Conservation (phyloP, 345 rosid species). For the Arabis alpina region DNA sequence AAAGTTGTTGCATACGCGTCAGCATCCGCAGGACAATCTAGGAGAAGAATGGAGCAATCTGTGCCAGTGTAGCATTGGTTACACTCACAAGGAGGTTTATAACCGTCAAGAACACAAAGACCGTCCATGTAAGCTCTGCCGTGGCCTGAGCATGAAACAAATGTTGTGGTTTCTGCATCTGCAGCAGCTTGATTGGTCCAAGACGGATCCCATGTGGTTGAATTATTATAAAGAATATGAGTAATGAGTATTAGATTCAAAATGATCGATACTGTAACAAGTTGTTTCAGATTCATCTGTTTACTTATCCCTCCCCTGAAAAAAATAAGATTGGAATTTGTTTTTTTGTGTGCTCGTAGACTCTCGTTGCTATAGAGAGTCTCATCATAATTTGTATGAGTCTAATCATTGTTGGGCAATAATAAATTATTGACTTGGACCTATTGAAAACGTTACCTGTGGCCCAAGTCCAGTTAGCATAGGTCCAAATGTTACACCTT, state of each 20-base stretch:
- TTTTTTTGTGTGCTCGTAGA: too few species aligned
- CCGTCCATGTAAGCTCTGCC: slow-evolving; percentile 79
- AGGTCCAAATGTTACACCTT: too few species aligned
- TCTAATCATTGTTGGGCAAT: too few species aligned
- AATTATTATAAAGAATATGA: slow-evolving; percentile 26
- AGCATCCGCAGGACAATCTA: slow-evolving; percentile 54
- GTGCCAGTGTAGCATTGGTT: slow-evolving; percentile 57
- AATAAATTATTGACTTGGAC: too few species aligned
- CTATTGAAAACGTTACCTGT: too few species aligned
- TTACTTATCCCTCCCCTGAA: background rate
- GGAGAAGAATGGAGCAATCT: slow-evolving; percentile 55
- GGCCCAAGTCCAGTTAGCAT: too few species aligned
- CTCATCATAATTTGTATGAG: too few species aligned
- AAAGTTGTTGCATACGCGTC: slow-evolving; percentile 47
- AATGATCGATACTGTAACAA: slow-evolving; percentile 37
- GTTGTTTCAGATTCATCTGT: background rate
- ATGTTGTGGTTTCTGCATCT: slow-evolving; percentile 70
- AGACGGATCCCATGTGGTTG: slow-evolving; percentile 40
- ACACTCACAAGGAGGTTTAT: slow-evolving; percentile 65
- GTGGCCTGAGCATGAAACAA: slow-evolving; percentile 67
- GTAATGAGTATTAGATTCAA: slow-evolving; percentile 44
- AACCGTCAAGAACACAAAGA: slow-evolving; percentile 36
- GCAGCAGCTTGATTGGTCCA: slow-evolving; percentile 64
- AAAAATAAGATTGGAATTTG: too few species aligned
- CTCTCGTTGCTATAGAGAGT: too few species aligned